Percentiles rank a stretch among this genome's conserved stretches.
Conservation (phyloP, 495 filamentous ascomycete genomes). For the Penicillium psychrofluorescens region DNA sequence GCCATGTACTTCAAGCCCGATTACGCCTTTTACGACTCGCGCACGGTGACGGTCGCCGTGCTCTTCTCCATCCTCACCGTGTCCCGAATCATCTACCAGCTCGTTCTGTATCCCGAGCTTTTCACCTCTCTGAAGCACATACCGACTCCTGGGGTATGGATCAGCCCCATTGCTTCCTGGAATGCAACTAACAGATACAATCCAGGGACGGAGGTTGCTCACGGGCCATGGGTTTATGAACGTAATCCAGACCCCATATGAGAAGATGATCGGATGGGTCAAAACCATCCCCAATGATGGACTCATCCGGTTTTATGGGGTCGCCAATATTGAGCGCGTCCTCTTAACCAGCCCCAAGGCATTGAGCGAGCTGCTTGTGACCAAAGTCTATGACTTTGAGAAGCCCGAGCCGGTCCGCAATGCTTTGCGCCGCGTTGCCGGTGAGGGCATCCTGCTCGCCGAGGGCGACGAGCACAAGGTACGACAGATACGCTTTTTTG, state of each 20-base stretch:
- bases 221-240: conserved; percentile 21
- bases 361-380: conserved; percentile 55
- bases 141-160: conserved; percentile 45
- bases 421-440: conserved; percentile 58
- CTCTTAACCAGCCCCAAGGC: conserved; percentile 58
- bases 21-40: conserved; percentile 25
- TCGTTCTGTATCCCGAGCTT: conserved; percentile 61
- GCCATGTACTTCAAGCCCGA: conserved; percentile 21
- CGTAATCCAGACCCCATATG: conserved; percentile 42
- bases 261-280: conserved; percentile 53
- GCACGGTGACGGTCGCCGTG: conserved; percentile 11
- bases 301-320: conserved; percentile 60
- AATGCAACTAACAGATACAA: no score
- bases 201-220: conserved; percentile 28
- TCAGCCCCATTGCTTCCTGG: no score
- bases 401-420: conserved; percentile 57
- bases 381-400: conserved; percentile 69
- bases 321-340: conserved; percentile 67
- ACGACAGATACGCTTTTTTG: not conserved
- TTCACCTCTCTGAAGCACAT: conserved; percentile 65
- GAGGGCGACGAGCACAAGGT: conserved; percentile 82
- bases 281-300: conserved; percentile 70
- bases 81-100: conserved; percentile 35
- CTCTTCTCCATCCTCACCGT: conserved; percentile 15
- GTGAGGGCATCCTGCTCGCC: conserved; percentile 69